A percentile compares a stretch with the other conserved stretches of the same genome.
phyloP scores from a whole-genome alignment of 2,329 filamentous ascomycete species.

The Ophiostoma angusticollis region DNA sequence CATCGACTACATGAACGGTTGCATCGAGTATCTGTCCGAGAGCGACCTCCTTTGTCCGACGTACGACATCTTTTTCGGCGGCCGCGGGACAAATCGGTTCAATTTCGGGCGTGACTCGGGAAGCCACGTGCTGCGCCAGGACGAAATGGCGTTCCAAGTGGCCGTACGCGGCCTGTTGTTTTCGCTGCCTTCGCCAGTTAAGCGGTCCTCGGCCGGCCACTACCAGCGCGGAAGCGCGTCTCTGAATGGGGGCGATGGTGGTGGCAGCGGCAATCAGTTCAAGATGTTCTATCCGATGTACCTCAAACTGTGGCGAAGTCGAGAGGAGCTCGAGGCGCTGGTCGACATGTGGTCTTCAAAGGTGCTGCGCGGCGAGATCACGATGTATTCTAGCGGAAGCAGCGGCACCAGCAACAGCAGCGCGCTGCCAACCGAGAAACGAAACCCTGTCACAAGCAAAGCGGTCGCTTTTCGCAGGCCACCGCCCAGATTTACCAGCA shows the following conservation, averaged over 20 bases:
- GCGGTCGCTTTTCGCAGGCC: slow-evolving; percentile 37
- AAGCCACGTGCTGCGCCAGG: slow-evolving; percentile 70
- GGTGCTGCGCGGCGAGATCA: slow-evolving; percentile 45
- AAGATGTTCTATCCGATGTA: slow-evolving; percentile 90
- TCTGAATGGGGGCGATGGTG: slow-evolving; percentile 14
- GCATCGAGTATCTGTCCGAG: slow-evolving; percentile 75
- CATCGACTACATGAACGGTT: slow-evolving; percentile 69
- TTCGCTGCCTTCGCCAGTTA: slow-evolving; percentile 74
- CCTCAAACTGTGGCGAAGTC: slow-evolving; percentile 68
- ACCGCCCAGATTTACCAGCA: slow-evolving; percentile 16
- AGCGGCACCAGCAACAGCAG: slow-evolving; percentile 29
- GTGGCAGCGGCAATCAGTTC: slow-evolving; percentile 47
- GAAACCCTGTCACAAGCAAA: slow-evolving; percentile 29
- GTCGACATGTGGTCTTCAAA: slow-evolving; percentile 57
- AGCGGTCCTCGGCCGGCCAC: slow-evolving; percentile 45
- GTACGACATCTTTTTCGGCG: slow-evolving; percentile 54
- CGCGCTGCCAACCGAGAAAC: slow-evolving; percentile 17
- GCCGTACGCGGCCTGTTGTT: slow-evolving; percentile 80
- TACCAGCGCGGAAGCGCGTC: slow-evolving; percentile 10
- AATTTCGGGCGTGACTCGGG: slow-evolving; percentile 42
- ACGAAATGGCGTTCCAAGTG: slow-evolving; percentile 88
- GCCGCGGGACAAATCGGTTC: slow-evolving; percentile 25
- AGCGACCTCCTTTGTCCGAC: slow-evolving; percentile 74
- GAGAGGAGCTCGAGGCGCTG: slow-evolving; percentile 66
- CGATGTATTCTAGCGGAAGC: too few relatives aligned